Evolutionary conservation across 257 asterid genomes (phyloP).

Genomic region (Lycium barbarum): DNA sequence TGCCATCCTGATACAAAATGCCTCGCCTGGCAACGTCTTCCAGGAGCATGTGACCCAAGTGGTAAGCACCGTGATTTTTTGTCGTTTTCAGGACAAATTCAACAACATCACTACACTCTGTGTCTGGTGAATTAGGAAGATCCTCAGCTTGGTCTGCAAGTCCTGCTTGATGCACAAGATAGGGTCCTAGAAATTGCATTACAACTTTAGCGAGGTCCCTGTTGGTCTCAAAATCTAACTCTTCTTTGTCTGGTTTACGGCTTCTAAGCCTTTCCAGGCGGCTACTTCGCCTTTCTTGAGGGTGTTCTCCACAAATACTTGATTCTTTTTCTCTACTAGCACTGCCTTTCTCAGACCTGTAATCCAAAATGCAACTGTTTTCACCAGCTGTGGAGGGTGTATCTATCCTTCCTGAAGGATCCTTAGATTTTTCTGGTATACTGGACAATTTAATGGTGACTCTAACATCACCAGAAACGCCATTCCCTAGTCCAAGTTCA

Average conservation of each 20-base stretch:
- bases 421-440: constrained; percentile 49
- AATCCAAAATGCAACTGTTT: constrained; percentile 43
- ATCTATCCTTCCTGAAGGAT: constrained; percentile 50
- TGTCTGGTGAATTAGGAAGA: constrained; percentile 52
- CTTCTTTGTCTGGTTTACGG: constrained; percentile 96
- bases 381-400: constrained; percentile 45
- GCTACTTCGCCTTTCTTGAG: constrained; percentile 97
- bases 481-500: constrained; percentile 47
- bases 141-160: constrained; percentile 44
- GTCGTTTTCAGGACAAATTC: constrained; percentile 65
- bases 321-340: constrained; percentile 57
- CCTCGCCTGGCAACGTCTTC: constrained; percentile 72
- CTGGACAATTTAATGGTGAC: constrained; percentile 61
- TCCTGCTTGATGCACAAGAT: constrained; percentile 56
- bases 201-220: constrained; percentile 86
- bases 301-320: constrained; percentile 71
- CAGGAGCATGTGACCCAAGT: constrained; percentile 79
- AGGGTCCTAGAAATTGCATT: constrained; percentile 71
- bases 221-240: constrained; percentile 60
- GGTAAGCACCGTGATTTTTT: constrained; percentile 79
- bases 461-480: constrained; percentile 57
- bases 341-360: constrained; percentile 50
- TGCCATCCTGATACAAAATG: constrained; percentile 61
- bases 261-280: constrained; percentile 92
- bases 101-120: constrained; percentile 62